Conservation (phyloP, 495 filamentous ascomycete genomes). For the Talaromyces adpressus region DNA sequence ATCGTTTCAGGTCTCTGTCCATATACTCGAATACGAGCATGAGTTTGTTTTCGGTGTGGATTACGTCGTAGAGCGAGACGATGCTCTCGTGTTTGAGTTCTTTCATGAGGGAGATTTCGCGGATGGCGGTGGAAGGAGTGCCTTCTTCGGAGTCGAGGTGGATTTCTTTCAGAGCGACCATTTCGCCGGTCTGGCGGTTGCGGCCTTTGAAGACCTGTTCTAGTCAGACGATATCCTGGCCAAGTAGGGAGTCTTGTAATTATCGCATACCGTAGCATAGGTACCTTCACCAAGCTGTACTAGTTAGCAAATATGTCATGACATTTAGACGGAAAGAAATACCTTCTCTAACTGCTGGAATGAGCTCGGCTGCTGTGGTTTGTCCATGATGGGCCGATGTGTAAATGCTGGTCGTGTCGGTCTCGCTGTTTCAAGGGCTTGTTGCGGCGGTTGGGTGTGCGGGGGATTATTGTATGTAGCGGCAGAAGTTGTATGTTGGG, state of each 20-base stretch:
- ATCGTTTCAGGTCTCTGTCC: conserved; percentile 98
- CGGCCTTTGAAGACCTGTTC: conserved; percentile 92
- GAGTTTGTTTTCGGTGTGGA: conserved; percentile 98
- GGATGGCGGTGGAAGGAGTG: conserved; percentile 95
- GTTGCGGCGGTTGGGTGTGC: conserved; percentile 9
- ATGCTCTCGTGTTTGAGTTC: conserved; percentile 98
- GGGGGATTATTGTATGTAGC: conserved; percentile 6
- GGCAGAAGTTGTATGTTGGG: conserved; percentile 7
- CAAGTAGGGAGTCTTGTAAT: background rate
- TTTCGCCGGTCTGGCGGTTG: conserved; percentile 91
- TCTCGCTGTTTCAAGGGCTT: background rate
- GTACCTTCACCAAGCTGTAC: conserved; percentile 86
- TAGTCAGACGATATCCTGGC: conserved; percentile 8
- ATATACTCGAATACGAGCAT: conserved; percentile 99
- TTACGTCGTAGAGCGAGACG: conserved; percentile 95
- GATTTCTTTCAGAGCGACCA: conserved; percentile 97
- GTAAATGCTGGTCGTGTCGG: background rate
- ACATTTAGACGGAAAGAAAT: background rate
- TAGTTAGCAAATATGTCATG: conserved; percentile 7
- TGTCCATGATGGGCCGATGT: conserved; percentile 60
- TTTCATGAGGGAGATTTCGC: conserved; percentile 98
- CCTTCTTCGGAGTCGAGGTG: conserved; percentile 98
- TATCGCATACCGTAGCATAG: conserved; percentile 76
- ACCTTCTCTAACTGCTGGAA: conserved; percentile 98
- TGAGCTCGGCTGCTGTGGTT: conserved; percentile 82